phyloP scores from a whole-genome alignment of 129 eudicot species.

The Tanacetum coccineum region DNA sequence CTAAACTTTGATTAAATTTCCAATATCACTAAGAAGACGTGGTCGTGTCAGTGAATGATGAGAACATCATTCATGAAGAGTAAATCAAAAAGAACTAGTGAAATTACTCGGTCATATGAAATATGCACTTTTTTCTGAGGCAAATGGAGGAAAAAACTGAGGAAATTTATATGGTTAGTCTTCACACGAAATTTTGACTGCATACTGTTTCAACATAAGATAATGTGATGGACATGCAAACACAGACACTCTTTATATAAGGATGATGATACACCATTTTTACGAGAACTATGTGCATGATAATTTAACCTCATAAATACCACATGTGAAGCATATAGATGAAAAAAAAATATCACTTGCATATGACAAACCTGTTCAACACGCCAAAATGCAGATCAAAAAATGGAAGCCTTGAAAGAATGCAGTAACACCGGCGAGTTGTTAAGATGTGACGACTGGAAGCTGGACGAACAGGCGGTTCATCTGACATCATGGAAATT shows the following conservation, averaged over 20 bases:
- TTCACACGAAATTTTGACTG: background rate
- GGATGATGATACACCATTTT: too few species aligned
- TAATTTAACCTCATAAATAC: conserved; percentile 17
- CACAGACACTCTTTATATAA: too few species aligned
- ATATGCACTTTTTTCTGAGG: background rate
- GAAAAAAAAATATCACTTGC: background rate
- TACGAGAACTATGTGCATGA: conserved; percentile 1
- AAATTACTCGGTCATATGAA: background rate
- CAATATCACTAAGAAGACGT: conserved; percentile 15
- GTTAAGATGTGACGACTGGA: conserved; percentile 75
- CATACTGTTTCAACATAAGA: background rate
- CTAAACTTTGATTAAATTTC: conserved; percentile 4
- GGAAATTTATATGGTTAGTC: background rate
- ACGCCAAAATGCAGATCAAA: conserved; percentile 97
- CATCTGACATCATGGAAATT: conserved; percentile 73
- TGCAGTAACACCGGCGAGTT: conserved; percentile 94
- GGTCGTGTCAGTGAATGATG: conserved; percentile 9
- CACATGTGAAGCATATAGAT: conserved; percentile 1
- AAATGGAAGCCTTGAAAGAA: conserved; percentile 89
- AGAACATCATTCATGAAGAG: background rate
- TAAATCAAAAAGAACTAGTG: background rate
- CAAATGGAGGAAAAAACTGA: background rate
- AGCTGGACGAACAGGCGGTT: conserved; percentile 41
- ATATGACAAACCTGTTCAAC: conserved; percentile 61
- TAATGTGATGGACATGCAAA: too few species aligned